A percentile compares a stretch with the other conserved stretches of the same genome.
These are phyloP conservation scores for Calonectria crousiana DNA, from an alignment of 2,329 filamentous ascomycete genomes.

Conservation along the genomic window DNA sequence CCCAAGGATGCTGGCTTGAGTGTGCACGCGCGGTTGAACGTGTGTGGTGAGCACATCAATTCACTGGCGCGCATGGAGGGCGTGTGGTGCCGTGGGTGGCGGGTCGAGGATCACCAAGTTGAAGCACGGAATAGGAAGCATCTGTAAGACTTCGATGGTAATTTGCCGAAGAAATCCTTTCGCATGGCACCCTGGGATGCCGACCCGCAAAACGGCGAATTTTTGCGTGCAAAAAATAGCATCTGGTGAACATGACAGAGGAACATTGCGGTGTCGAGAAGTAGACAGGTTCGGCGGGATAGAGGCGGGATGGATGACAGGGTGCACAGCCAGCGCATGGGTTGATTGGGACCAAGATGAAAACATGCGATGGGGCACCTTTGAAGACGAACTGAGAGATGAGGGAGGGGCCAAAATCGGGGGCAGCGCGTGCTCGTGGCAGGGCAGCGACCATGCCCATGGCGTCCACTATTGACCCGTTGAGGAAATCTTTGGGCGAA, in stretches of 20 bases:
- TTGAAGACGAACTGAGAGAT: slow-evolving; percentile 18
- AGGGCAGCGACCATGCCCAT: slow-evolving; percentile 8
- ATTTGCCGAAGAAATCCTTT: slow-evolving; percentile 9
- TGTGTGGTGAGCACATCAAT: slow-evolving; percentile 2
- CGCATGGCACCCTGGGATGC: slow-evolving; percentile 5
- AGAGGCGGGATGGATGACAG: slow-evolving; percentile 9
- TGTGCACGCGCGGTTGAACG: background rate
- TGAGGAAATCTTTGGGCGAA: slow-evolving; percentile 11
- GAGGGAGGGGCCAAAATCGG: slow-evolving; percentile 20
- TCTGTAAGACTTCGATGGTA: slow-evolving; percentile 11
- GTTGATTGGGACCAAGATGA: slow-evolving; percentile 1
- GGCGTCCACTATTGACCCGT: background rate
- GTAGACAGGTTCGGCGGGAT: slow-evolving; percentile 5
- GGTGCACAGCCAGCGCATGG: slow-evolving; percentile 4
- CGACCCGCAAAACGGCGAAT: slow-evolving; percentile 11
- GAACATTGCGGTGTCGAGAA: slow-evolving; percentile 22
- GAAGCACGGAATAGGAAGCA: slow-evolving; percentile 7
- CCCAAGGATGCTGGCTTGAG: background rate
- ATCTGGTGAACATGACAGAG: slow-evolving; percentile 8
- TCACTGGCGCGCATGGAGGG: slow-evolving; percentile 18
- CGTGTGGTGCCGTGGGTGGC: background rate
- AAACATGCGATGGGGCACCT: slow-evolving; percentile 11
- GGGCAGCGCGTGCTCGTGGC: slow-evolving; percentile 2
- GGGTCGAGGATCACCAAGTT: background rate
- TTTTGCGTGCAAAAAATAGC: background rate